These are phyloP conservation scores for Phytophthora sp. DNA, from an alignment of 352 stramenopile genomes.

Conservation along the genomic window DNA sequence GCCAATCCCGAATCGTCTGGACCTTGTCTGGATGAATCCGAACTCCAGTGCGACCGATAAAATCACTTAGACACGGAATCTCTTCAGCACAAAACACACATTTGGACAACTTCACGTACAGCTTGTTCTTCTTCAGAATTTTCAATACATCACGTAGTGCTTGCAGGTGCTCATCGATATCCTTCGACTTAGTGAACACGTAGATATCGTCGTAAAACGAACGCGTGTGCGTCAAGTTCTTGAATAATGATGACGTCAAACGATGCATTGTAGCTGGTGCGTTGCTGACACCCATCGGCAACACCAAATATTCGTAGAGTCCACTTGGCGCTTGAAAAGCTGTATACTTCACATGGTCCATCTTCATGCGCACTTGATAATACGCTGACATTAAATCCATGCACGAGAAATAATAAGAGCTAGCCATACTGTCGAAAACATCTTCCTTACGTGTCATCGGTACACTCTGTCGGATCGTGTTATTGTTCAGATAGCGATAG, in stretches of 20 bases:
- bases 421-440: conserved; percentile 29
- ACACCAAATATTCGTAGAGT: conserved; percentile 13
- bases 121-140: neutral
- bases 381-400: too few relatives aligned
- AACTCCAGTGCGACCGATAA: conserved; percentile 17
- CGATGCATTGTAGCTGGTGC: neutral
- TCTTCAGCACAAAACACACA: conserved; percentile 28
- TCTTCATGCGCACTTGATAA: too few relatives aligned
- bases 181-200: too few relatives aligned
- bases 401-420: too few relatives aligned
- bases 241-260: neutral
- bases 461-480: too few relatives aligned
- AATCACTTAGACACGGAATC: conserved; percentile 29
- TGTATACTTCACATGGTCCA: too few relatives aligned
- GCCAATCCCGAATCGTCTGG: conserved; percentile 16
- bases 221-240: too few relatives aligned
- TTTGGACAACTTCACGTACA: conserved; percentile 34
- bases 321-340: conserved; percentile 19
- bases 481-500: conserved; percentile 24
- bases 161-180: neutral
- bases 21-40: conserved; percentile 22
- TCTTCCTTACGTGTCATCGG: conserved; percentile 34
- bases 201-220: too few relatives aligned
- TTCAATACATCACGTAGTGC: neutral
- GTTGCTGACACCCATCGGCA: neutral